Percentiles rank a stretch among this genome's conserved stretches.
Conservation (phyloP, 2,329 filamentous ascomycete species). For the Metarhizium sp. region DNA sequence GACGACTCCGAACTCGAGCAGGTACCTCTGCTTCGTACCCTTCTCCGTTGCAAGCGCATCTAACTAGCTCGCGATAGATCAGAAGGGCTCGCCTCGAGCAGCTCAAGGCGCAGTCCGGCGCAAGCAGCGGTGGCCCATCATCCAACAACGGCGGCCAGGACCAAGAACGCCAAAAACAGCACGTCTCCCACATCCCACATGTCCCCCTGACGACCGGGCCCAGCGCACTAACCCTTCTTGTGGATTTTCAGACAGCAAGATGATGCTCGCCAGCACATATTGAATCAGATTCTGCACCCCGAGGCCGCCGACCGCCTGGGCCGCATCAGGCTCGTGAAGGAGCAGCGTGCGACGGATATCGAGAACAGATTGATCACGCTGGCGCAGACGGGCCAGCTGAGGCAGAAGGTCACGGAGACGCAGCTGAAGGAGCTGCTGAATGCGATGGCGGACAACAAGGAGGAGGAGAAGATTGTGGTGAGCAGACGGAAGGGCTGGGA, state of each 20-base stretch:
- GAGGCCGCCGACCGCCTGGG: constrained; percentile 88
- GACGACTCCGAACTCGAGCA: constrained; percentile 35
- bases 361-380: constrained; percentile 92
- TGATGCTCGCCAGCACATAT: constrained; percentile 67
- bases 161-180: constrained; percentile 52
- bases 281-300: constrained; percentile 88
- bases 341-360: constrained; percentile 77
- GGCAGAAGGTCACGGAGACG: constrained; percentile 79
- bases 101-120: constrained; percentile 64
- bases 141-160: constrained; percentile 34
- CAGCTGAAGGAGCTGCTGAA: constrained; percentile 88
- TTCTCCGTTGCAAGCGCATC: neutral
- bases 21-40: constrained; percentile 12
- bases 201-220: neutral
- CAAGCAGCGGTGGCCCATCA: constrained; percentile 31
- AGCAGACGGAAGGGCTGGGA: constrained; percentile 73
- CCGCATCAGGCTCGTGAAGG: constrained; percentile 92
- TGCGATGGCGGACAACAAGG: constrained; percentile 70
- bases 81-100: constrained; percentile 87
- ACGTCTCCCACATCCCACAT: constrained; percentile 6
- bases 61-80: constrained; percentile 47
- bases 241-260: constrained; percentile 34
- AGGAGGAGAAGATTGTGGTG: constrained; percentile 80
- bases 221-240: neutral
- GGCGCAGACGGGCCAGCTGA: constrained; percentile 77